Evolutionary conservation across 2,329 filamentous ascomycete genomes (phyloP).

Genomic region (Venturia aucupariae): DNA sequence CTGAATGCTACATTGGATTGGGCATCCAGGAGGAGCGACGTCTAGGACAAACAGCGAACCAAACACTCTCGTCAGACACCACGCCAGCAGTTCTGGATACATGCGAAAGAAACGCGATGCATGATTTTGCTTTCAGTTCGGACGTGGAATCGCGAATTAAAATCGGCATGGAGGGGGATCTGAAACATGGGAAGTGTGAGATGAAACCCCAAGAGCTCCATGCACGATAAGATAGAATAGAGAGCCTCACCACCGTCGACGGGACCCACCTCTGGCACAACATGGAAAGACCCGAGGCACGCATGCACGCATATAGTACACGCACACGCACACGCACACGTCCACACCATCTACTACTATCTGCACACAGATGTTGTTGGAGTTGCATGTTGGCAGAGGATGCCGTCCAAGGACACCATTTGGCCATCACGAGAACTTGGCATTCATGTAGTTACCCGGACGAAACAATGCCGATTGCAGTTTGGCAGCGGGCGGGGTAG

Average conservation of each 20-base stretch:
- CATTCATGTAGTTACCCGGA: no score
- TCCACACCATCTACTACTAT: neutral
- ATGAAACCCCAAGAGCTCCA: neutral
- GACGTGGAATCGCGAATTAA: neutral
- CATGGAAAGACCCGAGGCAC: neutral
- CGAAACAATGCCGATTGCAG: no score
- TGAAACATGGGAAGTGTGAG: neutral
- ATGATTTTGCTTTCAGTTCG: neutral
- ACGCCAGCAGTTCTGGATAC: neutral
- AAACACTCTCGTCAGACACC: neutral
- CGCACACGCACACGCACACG: no score
- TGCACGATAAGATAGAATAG: neutral
- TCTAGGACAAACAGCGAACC: conserved; percentile 1
- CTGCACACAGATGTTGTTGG: neutral
- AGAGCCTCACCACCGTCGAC: neutral
- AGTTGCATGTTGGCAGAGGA: neutral
- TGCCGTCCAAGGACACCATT: no score
- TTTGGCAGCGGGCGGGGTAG: no score
- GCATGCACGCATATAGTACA: no score
- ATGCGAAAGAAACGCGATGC: conserved; percentile 4
- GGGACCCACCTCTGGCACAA: no score
- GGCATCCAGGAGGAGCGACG: neutral
- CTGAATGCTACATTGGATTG: neutral
- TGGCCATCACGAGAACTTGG: no score
- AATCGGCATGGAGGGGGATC: neutral